Evolutionary conservation across 1,284 basidiomycete genomes (phyloP).

Genomic region (Pseudozyma hubeiensis): DNA sequence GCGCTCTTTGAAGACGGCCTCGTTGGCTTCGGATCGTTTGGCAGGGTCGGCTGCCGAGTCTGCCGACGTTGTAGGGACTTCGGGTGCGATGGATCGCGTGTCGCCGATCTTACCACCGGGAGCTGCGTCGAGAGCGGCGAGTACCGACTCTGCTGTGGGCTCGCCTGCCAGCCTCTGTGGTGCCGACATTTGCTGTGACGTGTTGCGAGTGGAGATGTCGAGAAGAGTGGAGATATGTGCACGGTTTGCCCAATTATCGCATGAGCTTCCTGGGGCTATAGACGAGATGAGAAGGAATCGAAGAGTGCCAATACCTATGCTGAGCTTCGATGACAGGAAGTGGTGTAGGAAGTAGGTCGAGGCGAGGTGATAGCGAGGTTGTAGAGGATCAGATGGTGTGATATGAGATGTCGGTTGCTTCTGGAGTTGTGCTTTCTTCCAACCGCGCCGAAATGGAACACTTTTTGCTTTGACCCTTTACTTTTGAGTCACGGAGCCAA

Average conservation of each 20-base stretch:
- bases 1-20: slow-evolving; percentile 58
- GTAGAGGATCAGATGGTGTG: background rate
- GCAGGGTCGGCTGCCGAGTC: slow-evolving; percentile 48
- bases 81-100: slow-evolving; percentile 51
- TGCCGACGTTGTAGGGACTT: slow-evolving; percentile 25
- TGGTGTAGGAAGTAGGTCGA: background rate
- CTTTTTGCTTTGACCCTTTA: slow-evolving; percentile 12
- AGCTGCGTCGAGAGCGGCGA: slow-evolving; percentile 50
- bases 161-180: slow-evolving; percentile 34
- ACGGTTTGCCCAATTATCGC: no score
- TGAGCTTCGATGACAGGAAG: no score
- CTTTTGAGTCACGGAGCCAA: slow-evolving; percentile 20
- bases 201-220: background rate
- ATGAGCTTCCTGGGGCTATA: no score
- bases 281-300: no score
- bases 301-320: no score
- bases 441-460: slow-evolving; percentile 2
- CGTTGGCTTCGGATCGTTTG: slow-evolving; percentile 53
- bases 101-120: slow-evolving; percentile 56
- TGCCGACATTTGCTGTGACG: slow-evolving; percentile 27
- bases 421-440: slow-evolving; percentile 10
- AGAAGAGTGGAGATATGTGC: no score
- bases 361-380: background rate
- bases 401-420: background rate
- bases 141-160: slow-evolving; percentile 57